Evolutionary conservation across 371 early-diverging fungal species (phyloP), one percentile per base, ranked within the genome.

Genomic region (Rhizopus delemar): DNA sequence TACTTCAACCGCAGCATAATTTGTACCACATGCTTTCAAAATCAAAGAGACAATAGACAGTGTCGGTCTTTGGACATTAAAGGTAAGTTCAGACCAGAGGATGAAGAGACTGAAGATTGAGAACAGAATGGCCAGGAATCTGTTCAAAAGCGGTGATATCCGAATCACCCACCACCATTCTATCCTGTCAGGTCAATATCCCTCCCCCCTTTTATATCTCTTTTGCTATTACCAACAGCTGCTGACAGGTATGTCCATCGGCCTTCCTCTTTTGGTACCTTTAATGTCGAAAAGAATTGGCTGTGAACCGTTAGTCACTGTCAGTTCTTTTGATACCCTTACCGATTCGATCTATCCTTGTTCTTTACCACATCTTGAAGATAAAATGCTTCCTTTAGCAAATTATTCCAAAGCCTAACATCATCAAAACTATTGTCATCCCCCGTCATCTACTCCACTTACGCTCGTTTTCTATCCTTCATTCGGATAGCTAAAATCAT

Each of bases 41-140:
- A 77, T 62, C 12, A 84, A 62, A 5, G 75, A 82, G 45, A 85
- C 79, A 51, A 88, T 78, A 8, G 85, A 84, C n/a, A 87, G 51
- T 0, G 35, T 56, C 13, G 87, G 86, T 22, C 68, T 67, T 56
- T 70, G 48, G 16, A 88, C 68, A 52, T 86, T 86, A 66, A 95
- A 93, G 0, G 93, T 93, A 45, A 93, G 74, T 68, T 97, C 97
- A 5, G 94, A 94, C 95, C 96, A 96, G 15, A 97, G 77, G 13
- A 97, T 80, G 41, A 86, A 77, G 0, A 85, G 59, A 31, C 94
- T 91, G 31, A 91, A 59, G 8, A 82, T 8, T 0, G 83, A 83
- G 53, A 82, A 89, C 0, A 87, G 28, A 5, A 89, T 65, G 0
- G 91, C 78, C 13, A 89, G 49, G 1, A 68, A 56, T 16, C 87